phyloP scores from a whole-genome alignment of 495 filamentous ascomycete genomes.

The Lophiotrema nucula region DNA sequence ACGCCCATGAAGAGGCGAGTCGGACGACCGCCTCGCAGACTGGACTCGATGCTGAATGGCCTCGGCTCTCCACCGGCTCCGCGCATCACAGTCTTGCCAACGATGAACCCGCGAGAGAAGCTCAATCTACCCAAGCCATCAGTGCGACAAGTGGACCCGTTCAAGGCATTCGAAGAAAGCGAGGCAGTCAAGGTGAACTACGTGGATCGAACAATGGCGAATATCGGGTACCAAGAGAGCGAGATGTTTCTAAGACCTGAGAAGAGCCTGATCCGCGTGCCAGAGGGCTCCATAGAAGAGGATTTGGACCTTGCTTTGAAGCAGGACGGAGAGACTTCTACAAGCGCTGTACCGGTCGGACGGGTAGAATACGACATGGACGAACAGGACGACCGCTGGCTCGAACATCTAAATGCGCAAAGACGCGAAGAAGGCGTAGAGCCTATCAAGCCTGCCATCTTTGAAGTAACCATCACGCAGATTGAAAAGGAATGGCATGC shows the following conservation, averaged over 20 bases:
- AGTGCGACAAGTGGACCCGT: constrained; percentile 58
- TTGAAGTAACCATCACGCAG: constrained; percentile 97
- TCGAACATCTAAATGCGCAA: constrained; percentile 76
- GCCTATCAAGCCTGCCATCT: constrained; percentile 83
- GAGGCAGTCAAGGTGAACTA: constrained; percentile 61
- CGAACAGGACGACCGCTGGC: constrained; percentile 96
- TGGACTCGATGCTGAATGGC: constrained; percentile 60
- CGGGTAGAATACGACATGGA: constrained; percentile 99
- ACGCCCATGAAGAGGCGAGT: constrained; percentile 55
- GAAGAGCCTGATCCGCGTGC: constrained; percentile 71
- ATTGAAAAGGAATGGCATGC: constrained; percentile 99
- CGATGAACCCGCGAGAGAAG: constrained; percentile 65
- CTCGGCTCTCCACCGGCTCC: constrained; percentile 58
- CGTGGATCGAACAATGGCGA: constrained; percentile 90
- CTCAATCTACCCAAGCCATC: constrained; percentile 65
- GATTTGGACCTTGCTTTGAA: constrained; percentile 67
- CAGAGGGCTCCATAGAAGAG: constrained; percentile 76
- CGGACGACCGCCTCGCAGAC: constrained; percentile 61
- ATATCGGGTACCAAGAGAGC: constrained; percentile 90
- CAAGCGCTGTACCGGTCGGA: constrained; percentile 53
- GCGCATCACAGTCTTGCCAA: constrained; percentile 60
- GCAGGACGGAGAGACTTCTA: constrained; percentile 59
- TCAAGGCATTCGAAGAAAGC: constrained; percentile 61
- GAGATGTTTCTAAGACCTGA: constrained; percentile 80
- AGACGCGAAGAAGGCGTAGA: constrained; percentile 70